A percentile compares a stretch with the other conserved stretches of the same genome.
Conservation (phyloP, 164 flowering plant genomes). For the Houttuynia cordata region DNA sequence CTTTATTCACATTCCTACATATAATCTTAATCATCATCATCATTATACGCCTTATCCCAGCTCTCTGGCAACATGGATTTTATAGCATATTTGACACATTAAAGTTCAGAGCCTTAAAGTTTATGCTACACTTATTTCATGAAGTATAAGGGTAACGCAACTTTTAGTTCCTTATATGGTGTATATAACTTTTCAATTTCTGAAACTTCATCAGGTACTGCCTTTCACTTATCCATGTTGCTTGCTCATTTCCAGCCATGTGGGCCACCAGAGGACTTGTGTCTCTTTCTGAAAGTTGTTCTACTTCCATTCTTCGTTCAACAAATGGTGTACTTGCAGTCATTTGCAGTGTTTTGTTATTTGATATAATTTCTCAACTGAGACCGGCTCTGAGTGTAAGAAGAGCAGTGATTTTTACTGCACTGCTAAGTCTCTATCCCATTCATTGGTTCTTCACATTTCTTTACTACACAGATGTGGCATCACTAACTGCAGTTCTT, state of each 20-base stretch:
- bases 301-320: slow-evolving; percentile 61
- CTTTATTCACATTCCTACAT: no score
- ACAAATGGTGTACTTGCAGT: slow-evolving; percentile 60
- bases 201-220: slow-evolving; percentile 69
- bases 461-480: slow-evolving; percentile 90
- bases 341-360: slow-evolving; percentile 53
- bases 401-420: slow-evolving; percentile 50
- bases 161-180: not conserved
- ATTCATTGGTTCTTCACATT: slow-evolving; percentile 93
- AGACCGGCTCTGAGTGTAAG: slow-evolving; percentile 48
- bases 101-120: not conserved
- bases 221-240: slow-evolving; percentile 82
- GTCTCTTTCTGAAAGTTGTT: slow-evolving; percentile 47
- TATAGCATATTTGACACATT: no score
- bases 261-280: slow-evolving; percentile 16
- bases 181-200: not conserved
- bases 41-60: no score
- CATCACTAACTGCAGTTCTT: slow-evolving; percentile 70
- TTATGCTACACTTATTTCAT: no score
- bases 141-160: not conserved
- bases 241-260: slow-evolving; percentile 75
- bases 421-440: slow-evolving; percentile 62
- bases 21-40: no score
- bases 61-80: no score
- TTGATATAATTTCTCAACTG: slow-evolving; percentile 48